Base-by-base conservation (phyloP, 768 basidiomycete genomes). In the Suillus spraguei region DNA sequence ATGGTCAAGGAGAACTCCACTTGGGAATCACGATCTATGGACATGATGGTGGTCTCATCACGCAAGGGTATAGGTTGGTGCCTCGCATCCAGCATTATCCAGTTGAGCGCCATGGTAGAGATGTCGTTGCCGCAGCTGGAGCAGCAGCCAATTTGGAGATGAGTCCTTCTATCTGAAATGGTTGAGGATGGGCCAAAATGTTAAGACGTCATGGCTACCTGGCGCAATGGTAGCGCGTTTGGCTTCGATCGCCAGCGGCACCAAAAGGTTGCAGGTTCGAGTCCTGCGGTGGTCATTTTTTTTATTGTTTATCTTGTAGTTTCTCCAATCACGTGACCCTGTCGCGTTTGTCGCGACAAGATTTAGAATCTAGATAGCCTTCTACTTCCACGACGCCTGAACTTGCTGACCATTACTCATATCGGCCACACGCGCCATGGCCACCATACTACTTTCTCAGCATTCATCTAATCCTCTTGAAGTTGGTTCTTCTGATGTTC, bases 221-320 rank as follows among this genome's bases (percentile, higher is more conserved):
- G 80, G 90, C 90, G 88, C 90, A 91, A 92, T 91, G 90, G 90
- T 91, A 92, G 90, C 90, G 90, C 90, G 89, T 92, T 90, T 91
- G 90, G 90, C 90, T 92, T 92, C 90, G 89, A 90, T 84, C 70
- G 87, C 81, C 67, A 77, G 79, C 77, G 86, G 80, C 66, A 92
- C 90, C 91, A 91, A 91, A 89, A 92, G 91, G 91, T 88, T 92
- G 91, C 90, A 92, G 91, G 91, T 92, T 92, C 91, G 90, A 92
- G 89, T 90, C 91, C 91, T 91, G 91, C 89, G 87, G 89, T 89
- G 87, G 86, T 91, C 90, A 90, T 72, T 77, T 74, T n/a, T n/a
- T 24, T 36, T 35, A 56, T 44, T 28, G 16, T 50, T 32, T 66
- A 8, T 59, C 60, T 28, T 60, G 17, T 32, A 4, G 28, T 17